These are phyloP conservation scores for Deinandra increscens DNA, from an alignment of 129 eudicot species.

Conservation along the genomic window DNA sequence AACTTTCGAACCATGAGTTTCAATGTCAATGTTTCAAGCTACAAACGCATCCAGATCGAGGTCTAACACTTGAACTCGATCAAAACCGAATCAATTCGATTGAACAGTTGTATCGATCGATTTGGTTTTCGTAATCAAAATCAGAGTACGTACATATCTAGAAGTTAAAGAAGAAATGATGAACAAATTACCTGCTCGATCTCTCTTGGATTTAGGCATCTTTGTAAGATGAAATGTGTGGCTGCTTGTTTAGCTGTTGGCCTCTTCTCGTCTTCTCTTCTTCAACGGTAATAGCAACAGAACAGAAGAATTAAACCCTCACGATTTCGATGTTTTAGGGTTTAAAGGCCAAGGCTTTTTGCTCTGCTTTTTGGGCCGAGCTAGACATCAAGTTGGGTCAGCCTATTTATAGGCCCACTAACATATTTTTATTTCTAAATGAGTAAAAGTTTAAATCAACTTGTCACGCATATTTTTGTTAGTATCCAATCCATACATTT, in stretches of 20 bases:
- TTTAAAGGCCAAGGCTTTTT: neutral
- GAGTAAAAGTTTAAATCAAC: neutral
- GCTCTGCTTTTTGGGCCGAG: neutral
- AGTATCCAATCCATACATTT: too few species aligned
- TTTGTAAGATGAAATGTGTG: neutral
- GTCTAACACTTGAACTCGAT: neutral
- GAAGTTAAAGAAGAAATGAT: too few species aligned
- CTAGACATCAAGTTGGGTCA: neutral
- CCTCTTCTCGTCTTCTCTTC: neutral
- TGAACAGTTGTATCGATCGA: neutral
- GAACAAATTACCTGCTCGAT: slow-evolving; percentile 47
- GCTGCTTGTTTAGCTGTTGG: neutral
- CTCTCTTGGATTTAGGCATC: slow-evolving; percentile 89
- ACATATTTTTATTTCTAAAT: neutral
- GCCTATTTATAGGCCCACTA: neutral
- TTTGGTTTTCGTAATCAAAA: neutral
- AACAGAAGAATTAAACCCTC: slow-evolving; percentile 18
- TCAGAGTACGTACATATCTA: too few species aligned
- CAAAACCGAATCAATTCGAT: too few species aligned
- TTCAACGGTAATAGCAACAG: neutral
- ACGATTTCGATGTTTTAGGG: slow-evolving; percentile 19
- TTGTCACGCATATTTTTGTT: too few species aligned
- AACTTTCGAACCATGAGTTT: neutral
- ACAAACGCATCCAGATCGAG: neutral
- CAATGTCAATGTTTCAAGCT: neutral